A percentile compares a stretch with the other conserved stretches of the same genome.
phyloP scores from a whole-genome alignment of 2,329 filamentous ascomycete species.

The Fusarium continuum region DNA sequence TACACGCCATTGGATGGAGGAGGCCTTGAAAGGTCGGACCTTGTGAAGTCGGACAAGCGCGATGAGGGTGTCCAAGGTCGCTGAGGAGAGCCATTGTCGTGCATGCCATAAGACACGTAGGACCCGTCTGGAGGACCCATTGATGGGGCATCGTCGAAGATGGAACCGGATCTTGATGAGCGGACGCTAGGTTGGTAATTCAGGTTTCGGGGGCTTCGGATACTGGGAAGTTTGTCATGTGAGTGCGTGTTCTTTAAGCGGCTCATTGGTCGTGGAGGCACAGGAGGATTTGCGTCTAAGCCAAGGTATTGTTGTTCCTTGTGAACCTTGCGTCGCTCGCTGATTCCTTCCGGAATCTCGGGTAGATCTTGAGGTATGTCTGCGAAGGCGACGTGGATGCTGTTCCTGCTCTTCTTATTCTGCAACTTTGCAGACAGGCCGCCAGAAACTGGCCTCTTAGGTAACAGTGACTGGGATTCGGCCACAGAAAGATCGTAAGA shows the following conservation, averaged over 20 bases:
- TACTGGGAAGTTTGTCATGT: conserved; percentile 55
- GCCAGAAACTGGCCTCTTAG: conserved; percentile 32
- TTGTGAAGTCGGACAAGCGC: conserved; percentile 60
- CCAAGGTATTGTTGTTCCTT: conserved; percentile 40
- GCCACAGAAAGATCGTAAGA: conserved; percentile 13
- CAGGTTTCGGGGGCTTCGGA: conserved; percentile 50
- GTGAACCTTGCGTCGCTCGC: conserved; percentile 49
- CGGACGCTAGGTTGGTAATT: conserved; percentile 63
- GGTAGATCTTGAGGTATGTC: conserved; percentile 56
- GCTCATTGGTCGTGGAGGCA: conserved; percentile 25
- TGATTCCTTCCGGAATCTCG: conserved; percentile 60
- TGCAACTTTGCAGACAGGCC: conserved; percentile 61
- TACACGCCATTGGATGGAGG: conserved; percentile 77
- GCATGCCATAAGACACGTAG: conserved; percentile 65
- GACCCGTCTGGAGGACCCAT: conserved; percentile 72
- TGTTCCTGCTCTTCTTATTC: conserved; percentile 48
- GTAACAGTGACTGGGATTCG: conserved; percentile 26
- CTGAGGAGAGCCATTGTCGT: conserved; percentile 57
- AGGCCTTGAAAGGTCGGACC: conserved; percentile 61
- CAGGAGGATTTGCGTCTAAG: conserved; percentile 27
- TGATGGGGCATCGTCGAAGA: conserved; percentile 64
- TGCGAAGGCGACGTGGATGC: conserved; percentile 43
- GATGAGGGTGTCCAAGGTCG: conserved; percentile 68
- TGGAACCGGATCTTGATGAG: conserved; percentile 59
- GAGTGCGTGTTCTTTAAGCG: conserved; percentile 49